Evolutionary conservation across 441 rosid genomes (phyloP).

Genomic region (Corymbia citriodora): DNA sequence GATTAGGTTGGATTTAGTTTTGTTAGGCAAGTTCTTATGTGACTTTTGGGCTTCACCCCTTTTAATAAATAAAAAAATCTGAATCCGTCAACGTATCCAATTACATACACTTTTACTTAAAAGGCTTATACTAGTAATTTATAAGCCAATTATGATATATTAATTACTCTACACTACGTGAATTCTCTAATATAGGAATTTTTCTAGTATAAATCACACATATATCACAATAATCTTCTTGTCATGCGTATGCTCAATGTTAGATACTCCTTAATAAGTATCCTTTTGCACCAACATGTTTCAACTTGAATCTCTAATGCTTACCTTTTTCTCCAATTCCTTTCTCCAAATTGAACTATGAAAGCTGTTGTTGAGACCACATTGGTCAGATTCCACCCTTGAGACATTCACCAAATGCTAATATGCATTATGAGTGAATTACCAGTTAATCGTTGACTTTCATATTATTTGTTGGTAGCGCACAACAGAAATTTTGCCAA

Average conservation of each 20-base stretch:
- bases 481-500: too few species aligned
- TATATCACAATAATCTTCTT: neutral
- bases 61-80: neutral
- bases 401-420: neutral
- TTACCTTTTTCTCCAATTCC: neutral
- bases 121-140: neutral
- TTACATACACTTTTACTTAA: neutral
- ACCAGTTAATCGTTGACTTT: too few species aligned
- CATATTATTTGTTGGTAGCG: too few species aligned
- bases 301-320: neutral
- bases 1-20: too few species aligned
- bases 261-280: neutral
- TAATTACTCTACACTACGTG: neutral
- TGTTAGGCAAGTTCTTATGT: too few species aligned
- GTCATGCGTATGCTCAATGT: neutral
- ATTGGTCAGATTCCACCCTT: neutral
- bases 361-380: neutral
- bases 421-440: neutral
- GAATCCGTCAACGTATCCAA: rapidly evolving
- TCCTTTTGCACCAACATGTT: neutral
- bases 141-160: neutral
- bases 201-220: neutral
- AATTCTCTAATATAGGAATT: neutral
- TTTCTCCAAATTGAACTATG: neutral
- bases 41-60: too few species aligned